phyloP scores from a whole-genome alignment of 805 yeast species.

The Metschnikowia aberdeeniae region DNA sequence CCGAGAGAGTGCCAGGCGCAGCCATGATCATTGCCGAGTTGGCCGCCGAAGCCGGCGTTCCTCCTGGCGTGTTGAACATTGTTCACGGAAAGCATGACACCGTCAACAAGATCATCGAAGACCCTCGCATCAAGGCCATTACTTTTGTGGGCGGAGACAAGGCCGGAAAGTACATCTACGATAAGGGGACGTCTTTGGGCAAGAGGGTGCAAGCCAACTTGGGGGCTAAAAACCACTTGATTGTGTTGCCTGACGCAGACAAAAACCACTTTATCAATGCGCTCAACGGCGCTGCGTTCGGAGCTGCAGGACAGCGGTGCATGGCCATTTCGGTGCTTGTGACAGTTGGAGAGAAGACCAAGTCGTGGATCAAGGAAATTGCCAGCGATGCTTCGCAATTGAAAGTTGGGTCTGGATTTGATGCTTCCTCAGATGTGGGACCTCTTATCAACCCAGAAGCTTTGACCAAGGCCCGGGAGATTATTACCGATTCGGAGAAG shows the following conservation, averaged over 20 bases:
- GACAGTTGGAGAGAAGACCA: conserved; percentile 58
- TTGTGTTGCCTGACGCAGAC: conserved; percentile 70
- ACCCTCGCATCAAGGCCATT: conserved; percentile 70
- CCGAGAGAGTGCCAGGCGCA: conserved; percentile 77
- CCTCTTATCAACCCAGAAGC: conserved; percentile 66
- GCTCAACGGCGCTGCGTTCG: conserved; percentile 71
- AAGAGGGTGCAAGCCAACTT: conserved; percentile 75
- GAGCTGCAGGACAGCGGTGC: conserved; percentile 84
- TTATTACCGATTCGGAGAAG: conserved; percentile 52
- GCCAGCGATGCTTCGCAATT: conserved; percentile 53
- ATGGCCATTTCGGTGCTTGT: conserved; percentile 74
- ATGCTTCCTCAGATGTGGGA: conserved; percentile 58
- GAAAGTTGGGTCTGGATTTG: conserved; percentile 64
- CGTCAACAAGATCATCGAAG: conserved; percentile 65
- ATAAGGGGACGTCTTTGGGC: conserved; percentile 60
- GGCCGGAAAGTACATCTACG: conserved; percentile 72
- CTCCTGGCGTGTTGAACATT: conserved; percentile 67
- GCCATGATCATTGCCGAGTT: conserved; percentile 71
- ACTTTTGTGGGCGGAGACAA: conserved; percentile 78
- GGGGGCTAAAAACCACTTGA: conserved; percentile 77
- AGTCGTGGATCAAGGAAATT: conserved; percentile 60
- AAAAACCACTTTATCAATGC: conserved; percentile 60
- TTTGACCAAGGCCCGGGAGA: conserved; percentile 49
- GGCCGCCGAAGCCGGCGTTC: conserved; percentile 69
- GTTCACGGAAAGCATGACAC: conserved; percentile 73